Evolutionary conservation across 768 basidiomycete genomes (phyloP).

Genomic region (button mushroom (Agaricus bisporus)): DNA sequence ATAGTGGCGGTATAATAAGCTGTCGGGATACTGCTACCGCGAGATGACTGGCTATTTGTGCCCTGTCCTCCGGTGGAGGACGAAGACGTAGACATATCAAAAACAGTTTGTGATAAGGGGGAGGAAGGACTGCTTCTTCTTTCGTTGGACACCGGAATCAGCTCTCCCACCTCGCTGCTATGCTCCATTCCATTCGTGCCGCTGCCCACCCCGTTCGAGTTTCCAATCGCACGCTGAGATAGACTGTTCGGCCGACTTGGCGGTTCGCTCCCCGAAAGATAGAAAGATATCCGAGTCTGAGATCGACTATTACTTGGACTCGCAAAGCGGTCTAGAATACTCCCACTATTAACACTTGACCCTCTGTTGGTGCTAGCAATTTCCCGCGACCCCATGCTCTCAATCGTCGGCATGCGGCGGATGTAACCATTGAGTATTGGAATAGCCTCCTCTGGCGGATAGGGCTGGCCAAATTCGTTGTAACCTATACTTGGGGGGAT

Average conservation of each 20-base stretch:
- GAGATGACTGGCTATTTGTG: constrained; percentile 8
- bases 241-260: constrained; percentile 11
- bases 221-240: constrained; percentile 4
- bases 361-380: constrained; percentile 25
- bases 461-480: constrained; percentile 43
- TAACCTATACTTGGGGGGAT: constrained; percentile 29
- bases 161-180: constrained; percentile 17
- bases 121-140: not conserved
- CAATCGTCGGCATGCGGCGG: constrained; percentile 77
- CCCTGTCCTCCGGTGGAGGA: constrained; percentile 1
- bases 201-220: not conserved
- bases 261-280: constrained; percentile 17
- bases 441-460: constrained; percentile 45
- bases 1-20: constrained; percentile 14
- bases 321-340: constrained; percentile 10
- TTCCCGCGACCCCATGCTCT: constrained; percentile 68
- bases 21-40: constrained; percentile 5
- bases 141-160: constrained; percentile 12
- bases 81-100: not conserved
- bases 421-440: constrained; percentile 59
- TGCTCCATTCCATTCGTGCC: not conserved
- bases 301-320: constrained; percentile 26
- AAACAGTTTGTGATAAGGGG: not conserved
- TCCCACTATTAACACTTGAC: constrained; percentile 15
- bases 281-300: constrained; percentile 31